Base-by-base conservation (phyloP, 2,329 filamentous ascomycete species). In the Zopfia rhizophila region DNA sequence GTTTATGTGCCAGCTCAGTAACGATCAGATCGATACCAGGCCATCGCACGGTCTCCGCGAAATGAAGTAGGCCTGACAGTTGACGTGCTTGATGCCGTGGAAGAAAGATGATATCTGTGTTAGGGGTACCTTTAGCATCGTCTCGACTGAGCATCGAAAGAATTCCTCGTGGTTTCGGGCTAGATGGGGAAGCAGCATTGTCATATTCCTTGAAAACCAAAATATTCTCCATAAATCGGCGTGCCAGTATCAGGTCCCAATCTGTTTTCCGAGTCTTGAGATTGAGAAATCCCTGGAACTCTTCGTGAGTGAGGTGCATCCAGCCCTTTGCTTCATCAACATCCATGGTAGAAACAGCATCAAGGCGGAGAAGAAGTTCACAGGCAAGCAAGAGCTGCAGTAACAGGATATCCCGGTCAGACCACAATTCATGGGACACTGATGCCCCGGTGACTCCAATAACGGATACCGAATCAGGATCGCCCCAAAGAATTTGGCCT, bases 401-500 rank as follows among this genome's bases (percentile, higher is more conserved):
- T 4, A 85, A 61, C 13, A 83, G 56, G 61, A 82, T 77, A 40
- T 82, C 80, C 35, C 79, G 73, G 49, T 82, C 78, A 22, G 61
- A 65, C 53, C 67, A 70, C 10, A 68, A 24, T 10, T 46, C 28
- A n/a, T n/a, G n/a, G n/a, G n/a, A n/a, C n/a, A n/a, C n/a, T n/a
- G n/a, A n/a, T n/a, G n/a, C n/a, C n/a, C n/a, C n/a, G n/a, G n/a
- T n/a, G n/a, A n/a, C n/a, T n/a, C n/a, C n/a, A n/a, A n/a, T n/a
- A n/a, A n/a, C n/a, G n/a, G n/a, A n/a, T n/a, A n/a, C n/a, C 5
- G 53, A 23, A 12, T 68, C 61, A 7, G 53, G 49, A 27, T 68
- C 63, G 12, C 81, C 85, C 87, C 87, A 91, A 2, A 91, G 70
- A 29, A 90, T 78, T 68, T 90, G 87, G 5, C 88, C 88, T 1